These are phyloP conservation scores for Clitopilus passeckerianus DNA, from an alignment of 768 basidiomycete genomes.

Conservation along the genomic window DNA sequence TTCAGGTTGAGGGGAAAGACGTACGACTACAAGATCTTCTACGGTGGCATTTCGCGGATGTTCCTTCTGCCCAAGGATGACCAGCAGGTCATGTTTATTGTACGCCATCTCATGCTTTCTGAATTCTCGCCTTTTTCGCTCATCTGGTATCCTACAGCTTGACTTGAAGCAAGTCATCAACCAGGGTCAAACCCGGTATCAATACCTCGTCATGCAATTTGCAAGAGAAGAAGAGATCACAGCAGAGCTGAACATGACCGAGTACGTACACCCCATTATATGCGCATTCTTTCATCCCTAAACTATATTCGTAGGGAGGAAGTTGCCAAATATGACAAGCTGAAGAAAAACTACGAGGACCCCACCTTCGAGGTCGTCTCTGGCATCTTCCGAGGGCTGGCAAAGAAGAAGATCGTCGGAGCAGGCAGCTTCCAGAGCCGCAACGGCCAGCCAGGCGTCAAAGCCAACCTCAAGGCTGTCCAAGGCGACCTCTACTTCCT, in stretches of 20 bases:
- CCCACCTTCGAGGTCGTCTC: conserved; percentile 96
- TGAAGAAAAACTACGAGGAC: conserved; percentile 93
- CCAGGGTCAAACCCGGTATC: conserved; percentile 97
- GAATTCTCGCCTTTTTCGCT: neutral
- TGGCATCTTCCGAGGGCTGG: conserved; percentile 85
- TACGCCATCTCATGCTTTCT: conserved; percentile 31
- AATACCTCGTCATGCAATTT: conserved; percentile 98
- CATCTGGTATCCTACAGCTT: conserved; percentile 43
- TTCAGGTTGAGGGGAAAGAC: conserved; percentile 95
- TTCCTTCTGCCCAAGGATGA: conserved; percentile 98
- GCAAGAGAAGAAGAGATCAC: conserved; percentile 96
- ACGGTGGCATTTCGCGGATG: conserved; percentile 78
- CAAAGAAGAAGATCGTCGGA: conserved; percentile 88
- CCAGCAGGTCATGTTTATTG: conserved; percentile 91
- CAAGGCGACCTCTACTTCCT: conserved; percentile 98
- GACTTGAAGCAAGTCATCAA: conserved; percentile 91
- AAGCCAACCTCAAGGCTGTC: conserved; percentile 94
- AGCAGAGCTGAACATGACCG: conserved; percentile 87
- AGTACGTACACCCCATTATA: conserved; percentile 47
- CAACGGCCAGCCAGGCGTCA: conserved; percentile 90
- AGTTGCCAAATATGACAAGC: conserved; percentile 69
- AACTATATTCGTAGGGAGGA: conserved; percentile 51
- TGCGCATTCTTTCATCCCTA: neutral
- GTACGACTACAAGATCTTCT: conserved; percentile 97
- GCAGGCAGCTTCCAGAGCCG: conserved; percentile 86